Evolutionary conservation across 768 basidiomycete species (phyloP).

Genomic region (Podaxis sp.): DNA sequence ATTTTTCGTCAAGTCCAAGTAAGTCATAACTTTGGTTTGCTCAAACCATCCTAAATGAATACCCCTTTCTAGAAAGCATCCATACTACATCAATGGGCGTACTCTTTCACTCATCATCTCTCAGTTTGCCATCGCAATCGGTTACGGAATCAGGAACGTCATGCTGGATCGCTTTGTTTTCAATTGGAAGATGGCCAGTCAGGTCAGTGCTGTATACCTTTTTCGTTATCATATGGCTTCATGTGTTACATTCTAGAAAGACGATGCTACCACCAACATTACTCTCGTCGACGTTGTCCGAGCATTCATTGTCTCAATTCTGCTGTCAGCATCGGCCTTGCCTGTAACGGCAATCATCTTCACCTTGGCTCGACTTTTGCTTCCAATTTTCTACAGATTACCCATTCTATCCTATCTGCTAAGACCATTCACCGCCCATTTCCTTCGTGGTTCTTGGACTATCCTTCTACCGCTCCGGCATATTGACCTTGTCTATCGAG

Average conservation of each 20-base stretch:
- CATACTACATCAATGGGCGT: slow-evolving; percentile 67
- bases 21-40: slow-evolving; percentile 13
- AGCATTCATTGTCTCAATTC: slow-evolving; percentile 31
- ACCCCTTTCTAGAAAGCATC: slow-evolving; percentile 53
- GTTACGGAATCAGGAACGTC: slow-evolving; percentile 52
- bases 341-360: slow-evolving; percentile 40
- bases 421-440: slow-evolving; percentile 62
- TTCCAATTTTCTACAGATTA: slow-evolving; percentile 51
- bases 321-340: slow-evolving; percentile 36
- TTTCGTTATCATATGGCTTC: neutral
- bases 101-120: slow-evolving; percentile 55
- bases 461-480: slow-evolving; percentile 45
- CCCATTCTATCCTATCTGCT: slow-evolving; percentile 48
- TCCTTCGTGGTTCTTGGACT: slow-evolving; percentile 53
- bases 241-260: neutral
- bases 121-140: slow-evolving; percentile 42
- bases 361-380: slow-evolving; percentile 36
- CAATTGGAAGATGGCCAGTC: slow-evolving; percentile 29
- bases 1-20: slow-evolving; percentile 69
- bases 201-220: slow-evolving; percentile 12
- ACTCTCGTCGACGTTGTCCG: slow-evolving; percentile 19
- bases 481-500: slow-evolving; percentile 37
- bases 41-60: neutral
- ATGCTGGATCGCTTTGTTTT: slow-evolving; percentile 59
- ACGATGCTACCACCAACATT: slow-evolving; percentile 10